A percentile compares a stretch with the other conserved stretches of the same genome.
These are phyloP conservation scores for Gossypium herbaceum DNA, from an alignment of 345 rosid species.

Conservation along the genomic window DNA sequence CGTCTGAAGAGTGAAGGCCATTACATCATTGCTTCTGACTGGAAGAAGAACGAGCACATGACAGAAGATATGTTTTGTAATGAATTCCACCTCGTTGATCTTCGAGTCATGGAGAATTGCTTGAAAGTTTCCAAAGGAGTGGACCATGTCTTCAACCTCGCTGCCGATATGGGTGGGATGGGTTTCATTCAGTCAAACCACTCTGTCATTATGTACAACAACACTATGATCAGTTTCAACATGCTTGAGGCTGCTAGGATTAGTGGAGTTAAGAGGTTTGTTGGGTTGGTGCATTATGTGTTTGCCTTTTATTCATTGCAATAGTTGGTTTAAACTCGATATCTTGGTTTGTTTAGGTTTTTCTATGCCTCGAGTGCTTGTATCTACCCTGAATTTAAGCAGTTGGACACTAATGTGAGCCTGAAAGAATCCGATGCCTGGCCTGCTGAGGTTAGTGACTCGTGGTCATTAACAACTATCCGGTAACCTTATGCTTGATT, in stretches of 20 bases:
- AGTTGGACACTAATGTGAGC: constrained; percentile 96
- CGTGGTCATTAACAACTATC: not conserved
- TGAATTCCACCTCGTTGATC: constrained; percentile 93
- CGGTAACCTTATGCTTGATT: not conserved
- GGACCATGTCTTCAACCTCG: constrained; percentile 95
- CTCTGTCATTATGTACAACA: constrained; percentile 96
- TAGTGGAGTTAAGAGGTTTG: constrained; percentile 79
- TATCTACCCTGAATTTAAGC: constrained; percentile 97
- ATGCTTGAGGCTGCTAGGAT: constrained; percentile 97
- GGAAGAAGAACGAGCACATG: constrained; percentile 99
- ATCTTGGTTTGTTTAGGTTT: constrained; percentile 46
- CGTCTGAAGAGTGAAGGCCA: constrained; percentile 95
- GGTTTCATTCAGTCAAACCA: constrained; percentile 98
- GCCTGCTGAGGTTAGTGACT: constrained; percentile 93
- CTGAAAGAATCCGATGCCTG: constrained; percentile 98
- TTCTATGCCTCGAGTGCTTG: constrained; percentile 99
- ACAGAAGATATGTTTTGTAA: constrained; percentile 95
- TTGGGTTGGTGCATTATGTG: not conserved
- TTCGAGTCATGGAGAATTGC: constrained; percentile 96
- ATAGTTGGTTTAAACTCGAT: not conserved
- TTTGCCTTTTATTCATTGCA: not conserved
- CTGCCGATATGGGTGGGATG: constrained; percentile 99
- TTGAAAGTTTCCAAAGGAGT: constrained; percentile 68
- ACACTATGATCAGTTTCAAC: constrained; percentile 97
- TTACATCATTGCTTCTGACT: constrained; percentile 92